phyloP scores from a whole-genome alignment of 768 basidiomycete genomes.

The Tylopilus felleus region DNA sequence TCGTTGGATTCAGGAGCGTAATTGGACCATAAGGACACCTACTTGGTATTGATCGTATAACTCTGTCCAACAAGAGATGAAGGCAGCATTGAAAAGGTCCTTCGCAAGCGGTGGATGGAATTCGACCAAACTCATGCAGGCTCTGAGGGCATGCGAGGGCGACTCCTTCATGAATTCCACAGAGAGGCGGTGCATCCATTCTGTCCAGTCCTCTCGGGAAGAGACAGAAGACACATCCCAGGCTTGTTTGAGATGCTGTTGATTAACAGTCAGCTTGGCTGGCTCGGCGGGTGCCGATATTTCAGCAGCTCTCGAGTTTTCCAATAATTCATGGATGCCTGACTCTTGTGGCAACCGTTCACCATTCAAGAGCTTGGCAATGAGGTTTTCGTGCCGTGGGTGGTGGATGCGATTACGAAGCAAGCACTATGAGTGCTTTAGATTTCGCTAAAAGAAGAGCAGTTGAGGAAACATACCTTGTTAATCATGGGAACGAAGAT shows the following conservation, averaged over 20 bases:
- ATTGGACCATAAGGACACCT: not conserved
- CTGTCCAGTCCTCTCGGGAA: constrained; percentile 86
- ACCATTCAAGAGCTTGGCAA: constrained; percentile 85
- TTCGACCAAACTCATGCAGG: constrained; percentile 92
- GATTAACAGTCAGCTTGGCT: constrained; percentile 89
- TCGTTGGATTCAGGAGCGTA: constrained; percentile 2
- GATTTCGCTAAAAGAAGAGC: not conserved
- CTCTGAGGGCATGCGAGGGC: constrained; percentile 95
- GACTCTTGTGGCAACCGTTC: constrained; percentile 89
- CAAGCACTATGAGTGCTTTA: constrained; percentile 51
- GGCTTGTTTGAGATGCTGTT: constrained; percentile 93
- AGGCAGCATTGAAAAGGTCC: constrained; percentile 97
- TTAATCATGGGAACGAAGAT: constrained; percentile 97
- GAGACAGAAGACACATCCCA: constrained; percentile 84
- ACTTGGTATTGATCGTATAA: constrained; percentile 97
- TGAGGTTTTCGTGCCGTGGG: constrained; percentile 81
- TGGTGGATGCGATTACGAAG: constrained; percentile 75
- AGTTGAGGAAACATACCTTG: constrained; percentile 52
- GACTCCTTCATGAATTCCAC: constrained; percentile 98
- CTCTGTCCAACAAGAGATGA: constrained; percentile 96
- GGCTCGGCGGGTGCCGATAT: constrained; percentile 84
- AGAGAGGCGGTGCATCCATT: constrained; percentile 91
- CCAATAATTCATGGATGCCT: constrained; percentile 66
- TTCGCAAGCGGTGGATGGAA: constrained; percentile 87
- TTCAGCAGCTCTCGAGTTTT: constrained; percentile 52